phyloP scores from a whole-genome alignment of 225 moss, liverwort and hornwort genomes.

The Pseudisothecium myosuroides region DNA sequence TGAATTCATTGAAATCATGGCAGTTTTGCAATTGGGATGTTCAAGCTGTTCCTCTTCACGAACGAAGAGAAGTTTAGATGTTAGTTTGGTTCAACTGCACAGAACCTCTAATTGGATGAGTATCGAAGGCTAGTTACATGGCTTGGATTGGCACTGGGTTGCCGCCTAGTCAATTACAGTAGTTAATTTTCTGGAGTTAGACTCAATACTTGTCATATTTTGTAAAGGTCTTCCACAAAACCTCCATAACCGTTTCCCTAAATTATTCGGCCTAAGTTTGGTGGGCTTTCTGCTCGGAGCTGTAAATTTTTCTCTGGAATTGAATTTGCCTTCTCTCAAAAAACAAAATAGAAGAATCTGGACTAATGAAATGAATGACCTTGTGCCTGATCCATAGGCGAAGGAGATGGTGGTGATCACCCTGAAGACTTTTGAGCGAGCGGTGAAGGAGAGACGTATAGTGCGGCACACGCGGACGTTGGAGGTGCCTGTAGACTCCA shows the following conservation, averaged over 20 bases:
- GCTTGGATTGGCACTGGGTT: background rate
- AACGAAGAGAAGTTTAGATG: background rate
- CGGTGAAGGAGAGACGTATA: background rate
- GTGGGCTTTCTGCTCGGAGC: background rate
- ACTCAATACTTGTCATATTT: background rate
- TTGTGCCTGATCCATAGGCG: background rate
- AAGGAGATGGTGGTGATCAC: background rate
- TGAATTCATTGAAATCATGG: background rate
- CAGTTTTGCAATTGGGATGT: background rate
- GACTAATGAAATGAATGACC: too few relatives aligned
- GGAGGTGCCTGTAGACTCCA: conserved; percentile 1
- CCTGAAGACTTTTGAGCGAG: conserved; percentile 9
- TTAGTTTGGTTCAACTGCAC: background rate
- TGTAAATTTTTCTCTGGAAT: background rate
- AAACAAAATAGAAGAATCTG: too few relatives aligned
- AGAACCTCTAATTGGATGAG: background rate
- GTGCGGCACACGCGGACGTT: conserved; percentile 9
- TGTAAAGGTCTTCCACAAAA: background rate
- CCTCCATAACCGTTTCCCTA: background rate
- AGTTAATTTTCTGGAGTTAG: background rate
- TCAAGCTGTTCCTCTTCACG: background rate
- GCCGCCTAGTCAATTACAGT: background rate
- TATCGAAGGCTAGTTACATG: background rate
- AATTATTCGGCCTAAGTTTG: background rate
- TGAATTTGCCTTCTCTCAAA: background rate